A percentile compares a stretch with the other conserved stretches of the same genome.
phyloP scores from a whole-genome alignment of 768 basidiomycete genomes.

The Tricholoma saponaceum region DNA sequence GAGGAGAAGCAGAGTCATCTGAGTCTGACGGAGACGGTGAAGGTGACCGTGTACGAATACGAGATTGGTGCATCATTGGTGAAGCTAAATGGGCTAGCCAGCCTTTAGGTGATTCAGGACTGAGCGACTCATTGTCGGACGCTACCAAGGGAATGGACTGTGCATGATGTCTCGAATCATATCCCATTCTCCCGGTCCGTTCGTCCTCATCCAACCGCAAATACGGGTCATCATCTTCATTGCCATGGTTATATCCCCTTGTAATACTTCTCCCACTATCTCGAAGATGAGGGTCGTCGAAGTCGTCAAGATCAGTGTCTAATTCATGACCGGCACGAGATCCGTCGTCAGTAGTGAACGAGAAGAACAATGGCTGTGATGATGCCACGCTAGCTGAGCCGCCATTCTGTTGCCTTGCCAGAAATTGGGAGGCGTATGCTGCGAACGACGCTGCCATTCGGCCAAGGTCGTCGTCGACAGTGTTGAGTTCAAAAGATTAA shows the following conservation, averaged over 20 bases:
- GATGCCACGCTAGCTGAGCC: conserved; percentile 48
- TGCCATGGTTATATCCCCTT: conserved; percentile 27
- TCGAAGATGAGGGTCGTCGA: conserved; percentile 73
- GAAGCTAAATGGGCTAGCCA: conserved; percentile 79
- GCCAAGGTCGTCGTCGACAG: conserved; percentile 14
- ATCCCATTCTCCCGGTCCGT: conserved; percentile 27
- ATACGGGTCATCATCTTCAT: conserved; percentile 75
- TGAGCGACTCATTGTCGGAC: conserved; percentile 28
- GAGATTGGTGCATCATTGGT: conserved; percentile 44
- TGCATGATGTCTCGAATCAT: conserved; percentile 22
- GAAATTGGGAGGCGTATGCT: conserved; percentile 78
- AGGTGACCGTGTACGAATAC: conserved; percentile 31
- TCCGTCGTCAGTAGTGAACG: conserved; percentile 75
- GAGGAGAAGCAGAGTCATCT: conserved; percentile 38
- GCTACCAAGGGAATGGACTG: conserved; percentile 36
- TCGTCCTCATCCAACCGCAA: conserved; percentile 70
- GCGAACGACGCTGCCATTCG: conserved; percentile 68
- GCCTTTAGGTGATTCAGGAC: conserved; percentile 41
- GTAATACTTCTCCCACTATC: conserved; percentile 25
- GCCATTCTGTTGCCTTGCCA: conserved; percentile 51
- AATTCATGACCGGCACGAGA: conserved; percentile 45
- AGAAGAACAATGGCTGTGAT: conserved; percentile 85
- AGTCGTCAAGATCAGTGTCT: conserved; percentile 59
- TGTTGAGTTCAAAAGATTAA: conserved; percentile 6
- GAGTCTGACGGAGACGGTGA: conserved; percentile 38